A percentile compares a stretch with the other conserved stretches of the same genome.
Evolutionary conservation across 2,329 filamentous ascomycete species (phyloP).

Genomic region (Cadophora sp.): DNA sequence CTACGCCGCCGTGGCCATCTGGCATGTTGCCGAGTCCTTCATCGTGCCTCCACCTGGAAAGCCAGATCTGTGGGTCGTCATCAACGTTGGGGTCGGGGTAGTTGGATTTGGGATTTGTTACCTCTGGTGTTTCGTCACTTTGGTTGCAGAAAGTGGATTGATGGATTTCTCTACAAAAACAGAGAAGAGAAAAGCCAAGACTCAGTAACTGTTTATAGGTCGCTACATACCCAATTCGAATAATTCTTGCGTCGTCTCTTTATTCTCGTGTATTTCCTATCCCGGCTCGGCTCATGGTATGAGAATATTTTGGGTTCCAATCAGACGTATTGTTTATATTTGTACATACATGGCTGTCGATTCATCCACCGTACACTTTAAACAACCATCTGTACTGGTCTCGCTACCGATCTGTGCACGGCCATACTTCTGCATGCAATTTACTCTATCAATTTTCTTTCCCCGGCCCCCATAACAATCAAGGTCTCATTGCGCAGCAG

Average conservation of each 20-base stretch:
- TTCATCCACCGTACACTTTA: background rate
- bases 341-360: background rate
- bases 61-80: conserved; percentile 93
- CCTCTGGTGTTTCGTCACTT: conserved; percentile 83
- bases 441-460: background rate
- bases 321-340: background rate
- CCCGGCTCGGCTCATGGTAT: background rate
- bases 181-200: conserved; percentile 38
- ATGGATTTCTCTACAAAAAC: conserved; percentile 31
- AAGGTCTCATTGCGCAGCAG: too few species aligned
- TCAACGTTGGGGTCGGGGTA: conserved; percentile 86
- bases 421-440: background rate
- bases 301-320: background rate
- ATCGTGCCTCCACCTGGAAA: conserved; percentile 74
- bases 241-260: background rate
- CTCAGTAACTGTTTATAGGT: conserved; percentile 39
- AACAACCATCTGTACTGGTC: background rate
- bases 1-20: conserved; percentile 78
- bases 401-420: background rate
- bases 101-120: conserved; percentile 88
- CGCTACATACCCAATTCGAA: conserved; percentile 39
- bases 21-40: conserved; percentile 80
- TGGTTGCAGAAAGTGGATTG: conserved; percentile 60
- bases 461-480: too few species aligned
- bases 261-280: background rate